Conservation (phyloP, 805 yeast genomes). For the Hemisphaericaspora nanyangensis region DNA sequence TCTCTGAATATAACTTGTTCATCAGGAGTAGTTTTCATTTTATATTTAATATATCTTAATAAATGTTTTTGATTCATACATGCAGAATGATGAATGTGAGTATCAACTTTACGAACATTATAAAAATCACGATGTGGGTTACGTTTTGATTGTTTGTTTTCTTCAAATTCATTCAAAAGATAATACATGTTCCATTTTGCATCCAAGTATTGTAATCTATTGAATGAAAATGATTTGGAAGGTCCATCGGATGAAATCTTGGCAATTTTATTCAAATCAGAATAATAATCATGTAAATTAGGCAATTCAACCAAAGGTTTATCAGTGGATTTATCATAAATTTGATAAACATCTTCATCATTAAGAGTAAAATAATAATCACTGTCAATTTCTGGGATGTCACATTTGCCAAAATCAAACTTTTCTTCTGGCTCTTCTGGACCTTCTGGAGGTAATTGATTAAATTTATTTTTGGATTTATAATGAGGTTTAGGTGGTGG, state of each 20-base stretch:
- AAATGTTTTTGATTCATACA: conserved; percentile 98
- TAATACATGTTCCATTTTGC: conserved; percentile 95
- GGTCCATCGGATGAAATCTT: conserved; percentile 90
- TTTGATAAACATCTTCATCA: conserved; percentile 68
- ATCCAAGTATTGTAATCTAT: conserved; percentile 88
- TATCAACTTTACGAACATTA: conserved; percentile 94
- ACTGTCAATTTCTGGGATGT: conserved; percentile 47
- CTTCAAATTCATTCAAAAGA: conserved; percentile 87
- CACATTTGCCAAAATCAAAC: conserved; percentile 56
- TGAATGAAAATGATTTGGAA: conserved; percentile 90
- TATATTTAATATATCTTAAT: conserved; percentile 89
- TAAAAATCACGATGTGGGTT: conserved; percentile 97
- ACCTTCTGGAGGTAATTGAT: conserved; percentile 35
- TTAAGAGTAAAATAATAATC: conserved; percentile 45
- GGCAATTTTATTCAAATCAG: conserved; percentile 74
- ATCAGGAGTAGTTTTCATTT: conserved; percentile 79
- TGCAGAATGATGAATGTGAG: conserved; percentile 98
- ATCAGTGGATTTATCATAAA: conserved; percentile 34
- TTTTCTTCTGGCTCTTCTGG: conserved; percentile 38
- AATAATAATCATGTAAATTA: conserved; percentile 77
- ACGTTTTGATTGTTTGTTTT: conserved; percentile 80
- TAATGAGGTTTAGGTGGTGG: conserved; percentile 87
- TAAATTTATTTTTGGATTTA: conserved; percentile 56
- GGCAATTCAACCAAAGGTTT: conserved; percentile 60
- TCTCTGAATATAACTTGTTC: conserved; percentile 94